Evolutionary conservation across 768 basidiomycete genomes (phyloP).

Genomic region (Russula abietina): DNA sequence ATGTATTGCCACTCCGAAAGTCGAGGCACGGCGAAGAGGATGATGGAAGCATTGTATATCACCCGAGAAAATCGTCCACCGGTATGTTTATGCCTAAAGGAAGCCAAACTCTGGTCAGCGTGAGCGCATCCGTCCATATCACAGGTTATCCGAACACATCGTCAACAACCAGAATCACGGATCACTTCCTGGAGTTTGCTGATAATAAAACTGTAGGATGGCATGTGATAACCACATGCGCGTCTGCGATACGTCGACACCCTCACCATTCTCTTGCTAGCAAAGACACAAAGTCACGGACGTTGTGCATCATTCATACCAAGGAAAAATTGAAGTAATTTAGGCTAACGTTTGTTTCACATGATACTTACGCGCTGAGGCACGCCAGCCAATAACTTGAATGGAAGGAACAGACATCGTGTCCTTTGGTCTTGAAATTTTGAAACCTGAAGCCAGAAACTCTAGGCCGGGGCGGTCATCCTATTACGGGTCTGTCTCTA

Average conservation of each 20-base stretch:
- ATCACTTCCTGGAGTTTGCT: background rate
- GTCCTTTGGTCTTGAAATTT: background rate
- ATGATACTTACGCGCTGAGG: background rate
- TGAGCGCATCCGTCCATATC: background rate
- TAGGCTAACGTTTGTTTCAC: background rate
- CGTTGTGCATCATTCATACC: background rate
- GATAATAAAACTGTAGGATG: background rate
- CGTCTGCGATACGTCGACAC: background rate
- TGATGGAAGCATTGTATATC: background rate
- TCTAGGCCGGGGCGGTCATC: background rate
- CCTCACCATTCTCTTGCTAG: background rate
- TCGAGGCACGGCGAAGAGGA: background rate
- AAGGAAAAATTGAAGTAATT: background rate
- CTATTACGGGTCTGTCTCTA: background rate
- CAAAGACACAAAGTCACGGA: background rate
- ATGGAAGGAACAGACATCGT: background rate
- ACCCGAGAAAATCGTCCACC: background rate
- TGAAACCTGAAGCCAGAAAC: background rate
- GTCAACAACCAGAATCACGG: background rate
- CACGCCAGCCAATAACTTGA: background rate
- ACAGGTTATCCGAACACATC: background rate
- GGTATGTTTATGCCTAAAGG: background rate
- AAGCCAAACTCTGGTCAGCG: background rate
- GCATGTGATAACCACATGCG: background rate
- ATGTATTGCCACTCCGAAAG: background rate